Conservation (phyloP, 2,329 filamentous ascomycete species). For the Pseudogymnoascus sp. region DNA sequence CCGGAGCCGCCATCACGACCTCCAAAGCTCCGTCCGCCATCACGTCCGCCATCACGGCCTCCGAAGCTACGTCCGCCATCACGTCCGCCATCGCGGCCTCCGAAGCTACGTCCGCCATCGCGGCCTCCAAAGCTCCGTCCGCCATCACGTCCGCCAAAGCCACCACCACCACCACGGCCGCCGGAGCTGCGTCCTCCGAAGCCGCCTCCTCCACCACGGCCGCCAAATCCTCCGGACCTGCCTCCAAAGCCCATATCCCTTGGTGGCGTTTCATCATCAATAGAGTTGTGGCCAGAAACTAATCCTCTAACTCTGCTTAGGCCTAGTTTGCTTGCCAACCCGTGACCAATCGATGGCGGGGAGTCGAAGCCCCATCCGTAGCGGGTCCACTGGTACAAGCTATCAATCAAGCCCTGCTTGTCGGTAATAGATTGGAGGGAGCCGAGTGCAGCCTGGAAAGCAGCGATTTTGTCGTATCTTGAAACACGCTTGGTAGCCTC, state of each 20-base stretch:
- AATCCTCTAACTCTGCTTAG: constrained; percentile 12
- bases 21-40: constrained; percentile 5
- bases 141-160: constrained; percentile 1
- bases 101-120: constrained; percentile 1
- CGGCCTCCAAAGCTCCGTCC: constrained; percentile 10
- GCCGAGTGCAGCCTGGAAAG: constrained; percentile 22
- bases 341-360: constrained; percentile 22
- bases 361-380: constrained; percentile 29
- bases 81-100: constrained; percentile 10
- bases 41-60: constrained; percentile 2
- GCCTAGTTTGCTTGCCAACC: constrained; percentile 21
- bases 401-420: constrained; percentile 11
- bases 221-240: constrained; percentile 1
- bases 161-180: not conserved
- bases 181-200: constrained; percentile 1
- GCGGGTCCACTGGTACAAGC: constrained; percentile 25
- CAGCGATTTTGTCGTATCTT: constrained; percentile 20
- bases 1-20: constrained; percentile 11
- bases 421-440: constrained; percentile 7
- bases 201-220: not conserved
- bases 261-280: not conserved
- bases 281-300: constrained; percentile 4
- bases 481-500: constrained; percentile 25
- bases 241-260: constrained; percentile 7
- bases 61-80: constrained; percentile 9